Evolutionary conservation across 1,139 yeast genomes (phyloP).

Genomic region (Yamadazyma atlantica): DNA sequence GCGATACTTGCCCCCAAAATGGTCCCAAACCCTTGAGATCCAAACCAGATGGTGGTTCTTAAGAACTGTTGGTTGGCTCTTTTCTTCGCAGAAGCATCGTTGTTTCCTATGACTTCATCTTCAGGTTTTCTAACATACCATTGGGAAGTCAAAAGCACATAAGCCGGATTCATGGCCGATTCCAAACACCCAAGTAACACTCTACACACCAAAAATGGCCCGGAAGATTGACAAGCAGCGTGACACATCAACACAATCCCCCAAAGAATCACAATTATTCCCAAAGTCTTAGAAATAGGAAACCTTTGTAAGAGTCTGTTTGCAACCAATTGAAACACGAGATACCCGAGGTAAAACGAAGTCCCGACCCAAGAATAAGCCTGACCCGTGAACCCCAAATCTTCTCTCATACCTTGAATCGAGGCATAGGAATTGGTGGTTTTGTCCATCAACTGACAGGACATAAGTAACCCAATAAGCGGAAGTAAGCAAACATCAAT

Average conservation of each 20-base stretch:
- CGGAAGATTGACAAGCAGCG: constrained; percentile 22
- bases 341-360: constrained; percentile 53
- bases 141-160: constrained; percentile 42
- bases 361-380: constrained; percentile 57
- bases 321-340: constrained; percentile 46
- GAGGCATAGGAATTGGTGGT: constrained; percentile 56
- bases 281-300: constrained; percentile 23
- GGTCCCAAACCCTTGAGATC: constrained; percentile 8
- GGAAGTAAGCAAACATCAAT: constrained; percentile 55
- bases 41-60: constrained; percentile 19
- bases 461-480: constrained; percentile 50
- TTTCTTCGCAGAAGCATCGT: constrained; percentile 1
- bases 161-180: constrained; percentile 51
- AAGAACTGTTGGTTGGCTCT: constrained; percentile 15
- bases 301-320: constrained; percentile 34
- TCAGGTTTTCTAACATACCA: constrained; percentile 13
- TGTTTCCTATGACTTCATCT: constrained; percentile 3
- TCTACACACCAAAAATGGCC: constrained; percentile 22
- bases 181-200: constrained; percentile 51
- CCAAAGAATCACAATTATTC: constrained; percentile 23
- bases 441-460: constrained; percentile 64
- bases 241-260: constrained; percentile 23
- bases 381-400: constrained; percentile 46
- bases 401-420: constrained; percentile 52
- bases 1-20: constrained; percentile 19